Conservation (phyloP, 2,329 filamentous ascomycete species). For the Chlorencoelia australis region DNA sequence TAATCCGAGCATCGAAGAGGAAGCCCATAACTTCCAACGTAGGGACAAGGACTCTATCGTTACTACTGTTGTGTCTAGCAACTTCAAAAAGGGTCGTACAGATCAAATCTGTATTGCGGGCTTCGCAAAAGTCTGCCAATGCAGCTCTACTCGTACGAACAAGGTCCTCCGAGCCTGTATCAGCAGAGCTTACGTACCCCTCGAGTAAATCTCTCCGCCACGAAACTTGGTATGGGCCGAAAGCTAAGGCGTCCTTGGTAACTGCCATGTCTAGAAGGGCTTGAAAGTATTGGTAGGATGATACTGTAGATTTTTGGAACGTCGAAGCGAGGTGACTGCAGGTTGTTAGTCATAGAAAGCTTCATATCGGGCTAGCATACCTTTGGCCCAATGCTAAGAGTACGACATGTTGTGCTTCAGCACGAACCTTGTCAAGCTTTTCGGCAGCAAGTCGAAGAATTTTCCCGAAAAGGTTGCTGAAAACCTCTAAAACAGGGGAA, state of each 20-base stretch:
- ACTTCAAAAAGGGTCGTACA: constrained; percentile 44
- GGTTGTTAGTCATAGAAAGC: no score
- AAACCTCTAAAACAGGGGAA: constrained; percentile 6
- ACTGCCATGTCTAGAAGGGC: constrained; percentile 12
- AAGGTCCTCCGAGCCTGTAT: constrained; percentile 67
- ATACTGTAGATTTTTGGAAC: constrained; percentile 1
- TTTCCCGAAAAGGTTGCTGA: constrained; percentile 12
- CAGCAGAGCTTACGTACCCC: constrained; percentile 63
- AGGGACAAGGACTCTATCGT: constrained; percentile 64
- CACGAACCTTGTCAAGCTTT: constrained; percentile 79
- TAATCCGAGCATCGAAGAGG: constrained; percentile 54
- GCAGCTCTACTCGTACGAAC: constrained; percentile 59
- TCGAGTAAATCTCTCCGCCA: constrained; percentile 43
- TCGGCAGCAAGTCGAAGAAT: constrained; percentile 67
- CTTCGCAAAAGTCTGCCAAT: constrained; percentile 43
- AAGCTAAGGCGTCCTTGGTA: constrained; percentile 10
- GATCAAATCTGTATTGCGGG: constrained; percentile 30
- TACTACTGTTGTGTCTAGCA: constrained; percentile 39
- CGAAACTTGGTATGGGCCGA: constrained; percentile 7
- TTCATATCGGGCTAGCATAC: neutral
- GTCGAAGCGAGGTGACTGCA: no score
- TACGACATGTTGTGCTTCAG: constrained; percentile 49
- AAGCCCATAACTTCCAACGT: constrained; percentile 70
- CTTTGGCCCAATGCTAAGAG: constrained; percentile 26
- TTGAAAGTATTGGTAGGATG: constrained; percentile 14